These are phyloP conservation scores for Polysphondylium violaceum DNA, from an alignment of 78 protist genomes.

Conservation along the genomic window DNA sequence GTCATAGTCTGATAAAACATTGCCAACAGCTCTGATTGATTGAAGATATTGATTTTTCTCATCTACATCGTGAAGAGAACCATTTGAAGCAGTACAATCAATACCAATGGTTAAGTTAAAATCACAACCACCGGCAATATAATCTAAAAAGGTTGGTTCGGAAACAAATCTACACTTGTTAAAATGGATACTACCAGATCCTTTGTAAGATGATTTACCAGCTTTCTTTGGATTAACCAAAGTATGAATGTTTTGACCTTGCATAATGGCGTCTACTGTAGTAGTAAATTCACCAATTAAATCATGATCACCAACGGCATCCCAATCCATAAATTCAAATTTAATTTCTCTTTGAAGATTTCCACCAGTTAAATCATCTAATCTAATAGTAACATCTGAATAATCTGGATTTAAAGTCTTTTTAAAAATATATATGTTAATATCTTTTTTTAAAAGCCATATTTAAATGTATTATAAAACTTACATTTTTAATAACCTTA, in stretches of 20 bases:
- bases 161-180: too few species aligned
- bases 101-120: constrained; percentile 85
- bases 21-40: background rate
- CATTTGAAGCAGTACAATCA: constrained; percentile 94
- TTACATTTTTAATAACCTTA: constrained; percentile 32
- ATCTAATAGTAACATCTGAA: background rate
- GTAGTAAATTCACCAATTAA: constrained; percentile 62
- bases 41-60: background rate
- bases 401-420: constrained; percentile 77
- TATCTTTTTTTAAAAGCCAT: background rate
- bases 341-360: background rate
- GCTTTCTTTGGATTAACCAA: constrained; percentile 50
- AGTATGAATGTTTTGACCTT: background rate
- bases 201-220: constrained; percentile 45
- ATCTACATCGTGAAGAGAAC: constrained; percentile 81
- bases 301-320: constrained; percentile 55
- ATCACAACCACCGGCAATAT: constrained; percentile 83
- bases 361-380: background rate
- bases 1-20: constrained; percentile 5
- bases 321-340: constrained; percentile 73
- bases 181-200: constrained; percentile 75
- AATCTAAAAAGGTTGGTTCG: constrained; percentile 90
- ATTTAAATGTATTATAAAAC: background rate
- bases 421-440: background rate
- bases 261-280: background rate